These are phyloP conservation scores for Cystobasidium ongulense DNA, from an alignment of 768 basidiomycete species.

Conservation along the genomic window DNA sequence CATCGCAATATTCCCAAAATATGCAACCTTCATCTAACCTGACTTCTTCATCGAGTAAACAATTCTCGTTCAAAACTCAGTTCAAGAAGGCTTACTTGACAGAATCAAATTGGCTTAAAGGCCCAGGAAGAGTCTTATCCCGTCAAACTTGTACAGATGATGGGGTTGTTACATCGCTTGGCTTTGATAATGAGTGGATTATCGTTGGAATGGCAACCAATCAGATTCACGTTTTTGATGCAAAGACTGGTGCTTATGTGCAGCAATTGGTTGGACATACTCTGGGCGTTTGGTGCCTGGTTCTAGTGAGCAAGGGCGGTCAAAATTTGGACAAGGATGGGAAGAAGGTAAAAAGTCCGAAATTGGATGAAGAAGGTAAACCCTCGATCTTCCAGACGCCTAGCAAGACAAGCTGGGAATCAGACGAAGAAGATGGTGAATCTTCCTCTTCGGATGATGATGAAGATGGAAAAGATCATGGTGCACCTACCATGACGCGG, in stretches of 20 bases:
- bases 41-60: neutral
- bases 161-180: conserved; percentile 76
- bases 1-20: neutral
- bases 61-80: conserved; percentile 59
- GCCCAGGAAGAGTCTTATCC: conserved; percentile 59
- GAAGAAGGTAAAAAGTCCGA: neutral
- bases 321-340: conserved; percentile 30
- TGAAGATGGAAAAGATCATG: conserved; percentile 2
- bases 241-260: conserved; percentile 63
- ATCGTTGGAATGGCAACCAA: conserved; percentile 80
- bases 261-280: conserved; percentile 76
- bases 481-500: neutral
- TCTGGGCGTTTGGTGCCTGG: conserved; percentile 84
- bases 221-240: conserved; percentile 76
- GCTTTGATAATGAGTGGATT: conserved; percentile 72
- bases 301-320: conserved; percentile 65
- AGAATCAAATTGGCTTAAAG: conserved; percentile 71
- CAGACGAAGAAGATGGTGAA: too few species aligned
- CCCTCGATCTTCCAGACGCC: neutral
- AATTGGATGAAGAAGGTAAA: neutral
- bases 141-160: conserved; percentile 54
- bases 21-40: neutral
- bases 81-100: conserved; percentile 68
- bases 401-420: neutral
- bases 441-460: too few species aligned